Evolutionary conservation across 2,329 filamentous ascomycete species (phyloP), one percentile per base, ranked within the genome.

Genomic region (Aspergillus ibericus): DNA sequence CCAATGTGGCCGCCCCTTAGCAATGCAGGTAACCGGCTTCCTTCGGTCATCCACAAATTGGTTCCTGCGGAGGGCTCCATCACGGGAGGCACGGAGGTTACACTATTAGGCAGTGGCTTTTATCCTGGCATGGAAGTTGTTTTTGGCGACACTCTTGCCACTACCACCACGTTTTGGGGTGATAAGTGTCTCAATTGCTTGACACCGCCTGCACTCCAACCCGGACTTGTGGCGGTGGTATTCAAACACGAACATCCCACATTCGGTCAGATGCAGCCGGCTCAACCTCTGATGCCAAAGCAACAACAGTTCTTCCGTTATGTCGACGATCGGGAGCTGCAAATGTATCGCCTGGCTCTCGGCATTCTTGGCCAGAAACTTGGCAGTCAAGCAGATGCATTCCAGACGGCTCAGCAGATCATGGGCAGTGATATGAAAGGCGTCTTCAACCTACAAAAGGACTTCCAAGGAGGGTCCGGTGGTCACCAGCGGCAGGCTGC

Each of bases 11-110:
- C 84, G 32, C 79, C 84, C 27, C 71, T 85, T 27, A 75, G 73
- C 7, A 76, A 83, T 56, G 79, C 79, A 50, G 79, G 81, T 44
- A 77, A 82, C n/a, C 77, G 82, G 29, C 80, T 80, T 16, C 75
- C 83, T 2, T 85, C 88, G 1, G 83, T 84, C 16, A 93, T 96
- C 20, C 88, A 91, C 71, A 93, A 93, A 72, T 83, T 96, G 61
- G 91, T 95, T 35, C 92, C 93, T 0, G 84, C 83, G 29, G 90
- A 96, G 73, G 92, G 92, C 0, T 90, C 92, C 6, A 90, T 88
- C 59, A 86, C 85, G 35, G 92, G 92, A 59, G 92, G 92, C 42
- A 92, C 91, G 53, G 92, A 97, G 72, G 91, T 96, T 3, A 93
- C 91, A 0, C 85, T 95, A 56, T 80, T 96, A 8, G 92, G 93